phyloP scores from a whole-genome alignment of 768 basidiomycete species.

The Boletus coccyginus region DNA sequence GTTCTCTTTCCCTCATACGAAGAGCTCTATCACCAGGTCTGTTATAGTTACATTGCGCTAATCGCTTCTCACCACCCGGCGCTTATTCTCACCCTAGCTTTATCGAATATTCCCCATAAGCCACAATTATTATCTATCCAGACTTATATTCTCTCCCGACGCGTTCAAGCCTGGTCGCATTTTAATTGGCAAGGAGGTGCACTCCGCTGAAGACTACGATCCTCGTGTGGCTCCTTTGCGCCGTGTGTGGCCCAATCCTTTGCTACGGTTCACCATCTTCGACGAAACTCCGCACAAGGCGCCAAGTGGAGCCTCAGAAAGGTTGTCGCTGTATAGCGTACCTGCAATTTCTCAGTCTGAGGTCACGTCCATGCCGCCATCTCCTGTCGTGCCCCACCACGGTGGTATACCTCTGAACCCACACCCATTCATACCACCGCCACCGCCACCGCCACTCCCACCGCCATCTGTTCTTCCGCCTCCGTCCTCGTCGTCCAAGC shows the following conservation, averaged over 20 bases:
- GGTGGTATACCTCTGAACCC: neutral
- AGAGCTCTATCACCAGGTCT: conserved; percentile 62
- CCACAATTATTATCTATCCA: conserved; percentile 59
- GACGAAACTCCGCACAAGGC: conserved; percentile 47
- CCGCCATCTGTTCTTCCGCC: neutral
- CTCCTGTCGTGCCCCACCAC: neutral
- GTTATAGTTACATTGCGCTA: conserved; percentile 21
- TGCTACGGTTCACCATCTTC: conserved; percentile 60
- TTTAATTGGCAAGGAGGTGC: conserved; percentile 60
- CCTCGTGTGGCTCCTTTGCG: conserved; percentile 48
- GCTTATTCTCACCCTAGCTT: conserved; percentile 46
- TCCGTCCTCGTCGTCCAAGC: conserved; percentile 11
- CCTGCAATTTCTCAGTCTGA: neutral
- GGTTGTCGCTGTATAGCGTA: conserved; percentile 4
- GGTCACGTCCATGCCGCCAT: neutral
- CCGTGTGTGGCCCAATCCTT: conserved; percentile 53
- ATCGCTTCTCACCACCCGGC: conserved; percentile 2
- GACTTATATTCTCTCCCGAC: conserved; percentile 67
- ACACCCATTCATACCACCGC: neutral
- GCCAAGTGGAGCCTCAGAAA: conserved; percentile 14
- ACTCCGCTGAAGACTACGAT: conserved; percentile 56
- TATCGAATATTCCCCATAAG: conserved; percentile 66
- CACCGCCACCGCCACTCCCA: conserved; percentile 28
- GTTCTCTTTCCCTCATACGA: conserved; percentile 59
- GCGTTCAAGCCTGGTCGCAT: conserved; percentile 53